Conservation (phyloP, 768 basidiomycete species). For the Trichaptum fuscoviolaceum region DNA sequence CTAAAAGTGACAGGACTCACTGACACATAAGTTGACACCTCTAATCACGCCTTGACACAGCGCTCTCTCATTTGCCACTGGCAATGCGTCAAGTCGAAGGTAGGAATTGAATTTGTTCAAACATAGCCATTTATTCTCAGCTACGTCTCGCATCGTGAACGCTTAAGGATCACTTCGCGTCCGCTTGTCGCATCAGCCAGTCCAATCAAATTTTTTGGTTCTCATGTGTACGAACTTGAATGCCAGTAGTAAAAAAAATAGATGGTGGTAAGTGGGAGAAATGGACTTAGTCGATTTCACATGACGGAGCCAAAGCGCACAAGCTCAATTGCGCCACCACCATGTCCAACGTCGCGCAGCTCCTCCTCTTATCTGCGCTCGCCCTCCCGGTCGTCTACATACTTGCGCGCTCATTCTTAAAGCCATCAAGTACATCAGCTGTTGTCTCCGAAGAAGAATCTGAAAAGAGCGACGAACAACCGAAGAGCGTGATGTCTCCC, state of each 20-base stretch:
- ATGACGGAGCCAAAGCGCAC: background rate
- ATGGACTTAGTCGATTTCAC: background rate
- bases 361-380: background rate
- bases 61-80: too few species aligned
- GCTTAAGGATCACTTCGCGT: too few species aligned
- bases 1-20: too few species aligned
- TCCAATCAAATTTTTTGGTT: too few species aligned
- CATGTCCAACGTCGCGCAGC: background rate
- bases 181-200: too few species aligned
- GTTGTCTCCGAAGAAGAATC: background rate
- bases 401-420: background rate
- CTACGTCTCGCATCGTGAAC: too few species aligned
- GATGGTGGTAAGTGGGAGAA: background rate
- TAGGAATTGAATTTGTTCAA: too few species aligned
- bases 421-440: background rate
- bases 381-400: background rate
- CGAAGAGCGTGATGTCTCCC: constrained; percentile 70
- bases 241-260: background rate
- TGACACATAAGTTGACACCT: too few species aligned
- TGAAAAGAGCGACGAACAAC: constrained; percentile 8
- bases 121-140: too few species aligned
- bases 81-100: too few species aligned
- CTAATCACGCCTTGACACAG: too few species aligned
- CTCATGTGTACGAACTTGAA: too few species aligned
- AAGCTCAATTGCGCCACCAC: background rate